Conservation (phyloP, 2,329 filamentous ascomycete species). For the Epichloe gansuensis region DNA sequence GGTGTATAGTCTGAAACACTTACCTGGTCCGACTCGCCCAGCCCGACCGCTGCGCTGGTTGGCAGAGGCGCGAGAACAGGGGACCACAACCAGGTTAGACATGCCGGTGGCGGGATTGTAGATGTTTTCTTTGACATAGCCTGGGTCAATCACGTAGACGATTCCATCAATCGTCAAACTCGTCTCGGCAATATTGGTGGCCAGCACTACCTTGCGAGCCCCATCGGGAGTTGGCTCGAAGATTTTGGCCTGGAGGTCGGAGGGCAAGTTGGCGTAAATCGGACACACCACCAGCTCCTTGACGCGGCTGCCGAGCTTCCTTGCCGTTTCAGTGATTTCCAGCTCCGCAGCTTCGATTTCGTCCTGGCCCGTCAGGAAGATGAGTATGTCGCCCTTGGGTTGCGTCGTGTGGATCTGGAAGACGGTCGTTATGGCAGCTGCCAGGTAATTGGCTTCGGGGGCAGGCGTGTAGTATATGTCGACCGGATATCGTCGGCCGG, state of each 20-base stretch:
- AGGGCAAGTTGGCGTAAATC: constrained; percentile 87
- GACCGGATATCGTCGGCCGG: constrained; percentile 77
- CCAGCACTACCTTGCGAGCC: constrained; percentile 80
- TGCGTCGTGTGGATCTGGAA: constrained; percentile 92
- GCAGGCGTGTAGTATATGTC: constrained; percentile 84
- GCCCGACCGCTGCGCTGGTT: constrained; percentile 90
- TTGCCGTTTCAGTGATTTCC: constrained; percentile 72
- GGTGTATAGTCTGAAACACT: constrained; percentile 88
- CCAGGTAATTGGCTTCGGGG: constrained; percentile 88
- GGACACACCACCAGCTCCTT: constrained; percentile 83
- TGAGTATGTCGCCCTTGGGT: constrained; percentile 75
- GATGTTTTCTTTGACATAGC: constrained; percentile 89
- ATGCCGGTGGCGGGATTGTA: constrained; percentile 88
- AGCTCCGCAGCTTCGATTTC: constrained; percentile 85
- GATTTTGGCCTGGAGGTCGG: constrained; percentile 82
- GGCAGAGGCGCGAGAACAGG: constrained; percentile 81
- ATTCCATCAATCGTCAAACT: constrained; percentile 93
- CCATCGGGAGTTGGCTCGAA: constrained; percentile 84
- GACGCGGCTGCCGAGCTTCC: constrained; percentile 74
- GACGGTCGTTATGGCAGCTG: constrained; percentile 80
- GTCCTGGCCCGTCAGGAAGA: constrained; percentile 92
- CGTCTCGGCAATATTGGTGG: constrained; percentile 96
- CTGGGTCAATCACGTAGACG: constrained; percentile 89
- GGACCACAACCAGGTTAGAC: constrained; percentile 82
- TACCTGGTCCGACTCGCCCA: constrained; percentile 81